These are phyloP conservation scores for Amanita muscaria DNA, from an alignment of 768 basidiomycete genomes.

Conservation along the genomic window DNA sequence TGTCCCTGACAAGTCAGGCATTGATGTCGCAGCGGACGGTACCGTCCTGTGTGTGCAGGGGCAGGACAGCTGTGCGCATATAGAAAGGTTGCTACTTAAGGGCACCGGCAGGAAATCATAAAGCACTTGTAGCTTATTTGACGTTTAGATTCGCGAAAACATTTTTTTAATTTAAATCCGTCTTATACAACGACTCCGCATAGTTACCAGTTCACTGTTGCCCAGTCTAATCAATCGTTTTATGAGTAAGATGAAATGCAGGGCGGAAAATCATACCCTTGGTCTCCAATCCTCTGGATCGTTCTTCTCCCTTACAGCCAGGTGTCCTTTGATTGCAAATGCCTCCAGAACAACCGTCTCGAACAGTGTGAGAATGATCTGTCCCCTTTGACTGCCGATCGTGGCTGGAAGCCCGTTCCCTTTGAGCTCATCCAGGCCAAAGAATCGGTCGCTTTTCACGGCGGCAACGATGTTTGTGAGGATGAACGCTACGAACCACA, in stretches of 20 bases:
- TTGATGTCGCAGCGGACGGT: conserved; percentile 32
- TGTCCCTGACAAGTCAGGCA: conserved; percentile 54
- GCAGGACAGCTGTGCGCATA: conserved; percentile 47
- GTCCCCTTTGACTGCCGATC: conserved; percentile 20
- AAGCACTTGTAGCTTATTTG: too few species aligned
- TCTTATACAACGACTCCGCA: neutral
- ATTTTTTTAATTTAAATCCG: neutral
- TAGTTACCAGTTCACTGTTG: too few species aligned
- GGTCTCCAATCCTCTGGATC: conserved; percentile 22
- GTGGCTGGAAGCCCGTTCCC: conserved; percentile 21
- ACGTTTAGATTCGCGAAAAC: too few species aligned
- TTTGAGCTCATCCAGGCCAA: conserved; percentile 4
- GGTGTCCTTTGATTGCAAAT: conserved; percentile 20
- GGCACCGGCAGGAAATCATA: conserved; percentile 26
- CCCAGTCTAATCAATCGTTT: too few species aligned
- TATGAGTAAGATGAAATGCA: neutral
- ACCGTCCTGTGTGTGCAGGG: conserved; percentile 70
- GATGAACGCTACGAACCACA: conserved; percentile 25
- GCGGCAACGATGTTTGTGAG: conserved; percentile 20
- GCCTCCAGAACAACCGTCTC: conserved; percentile 19
- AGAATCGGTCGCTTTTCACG: conserved; percentile 1
- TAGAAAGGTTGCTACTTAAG: conserved; percentile 44
- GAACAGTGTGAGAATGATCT: conserved; percentile 21
- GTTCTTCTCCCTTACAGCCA: conserved; percentile 22
- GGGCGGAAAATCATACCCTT: neutral